phyloP scores from a whole-genome alignment of 768 basidiomycete genomes.

The Auricularia sp. region DNA sequence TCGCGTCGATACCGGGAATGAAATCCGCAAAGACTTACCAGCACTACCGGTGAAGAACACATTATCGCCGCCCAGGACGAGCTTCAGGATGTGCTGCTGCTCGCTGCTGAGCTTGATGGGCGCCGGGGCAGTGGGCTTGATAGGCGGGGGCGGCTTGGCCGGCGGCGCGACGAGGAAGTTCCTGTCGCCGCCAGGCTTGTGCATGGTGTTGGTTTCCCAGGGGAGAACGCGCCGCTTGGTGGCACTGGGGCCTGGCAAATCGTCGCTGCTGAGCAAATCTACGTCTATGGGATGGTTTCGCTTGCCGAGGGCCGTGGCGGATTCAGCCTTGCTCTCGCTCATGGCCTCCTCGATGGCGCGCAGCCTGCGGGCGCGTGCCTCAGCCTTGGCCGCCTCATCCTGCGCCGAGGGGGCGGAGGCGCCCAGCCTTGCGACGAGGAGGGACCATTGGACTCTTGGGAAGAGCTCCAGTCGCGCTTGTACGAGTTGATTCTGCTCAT shows the following conservation, averaged over 20 bases:
- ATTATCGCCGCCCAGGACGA: constrained; percentile 64
- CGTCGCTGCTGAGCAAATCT: neutral
- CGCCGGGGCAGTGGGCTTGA: neutral
- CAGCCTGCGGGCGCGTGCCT: neutral
- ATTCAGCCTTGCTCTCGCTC: neutral
- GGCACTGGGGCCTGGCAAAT: neutral
- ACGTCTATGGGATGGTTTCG: neutral
- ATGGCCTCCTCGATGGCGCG: neutral
- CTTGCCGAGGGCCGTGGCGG: neutral
- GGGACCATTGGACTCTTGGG: neutral
- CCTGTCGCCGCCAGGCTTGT: neutral
- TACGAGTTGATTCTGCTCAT: constrained; percentile 3
- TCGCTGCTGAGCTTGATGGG: constrained; percentile 55
- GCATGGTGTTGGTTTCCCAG: neutral
- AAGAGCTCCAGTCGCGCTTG: constrained; percentile 2
- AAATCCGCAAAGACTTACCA: constrained; percentile 41
- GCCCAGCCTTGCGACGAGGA: constrained; percentile 1
- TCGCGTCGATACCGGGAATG: too few species aligned
- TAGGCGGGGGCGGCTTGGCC: neutral
- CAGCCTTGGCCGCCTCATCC: neutral
- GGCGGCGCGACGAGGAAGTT: neutral
- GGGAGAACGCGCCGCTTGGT: neutral
- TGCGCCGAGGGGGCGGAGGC: neutral
- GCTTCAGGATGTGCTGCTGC: constrained; percentile 71
- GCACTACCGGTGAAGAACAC: constrained; percentile 97